phyloP scores from a whole-genome alignment of 352 stramenopile species.

The Peronosclerospora sorghi region DNA sequence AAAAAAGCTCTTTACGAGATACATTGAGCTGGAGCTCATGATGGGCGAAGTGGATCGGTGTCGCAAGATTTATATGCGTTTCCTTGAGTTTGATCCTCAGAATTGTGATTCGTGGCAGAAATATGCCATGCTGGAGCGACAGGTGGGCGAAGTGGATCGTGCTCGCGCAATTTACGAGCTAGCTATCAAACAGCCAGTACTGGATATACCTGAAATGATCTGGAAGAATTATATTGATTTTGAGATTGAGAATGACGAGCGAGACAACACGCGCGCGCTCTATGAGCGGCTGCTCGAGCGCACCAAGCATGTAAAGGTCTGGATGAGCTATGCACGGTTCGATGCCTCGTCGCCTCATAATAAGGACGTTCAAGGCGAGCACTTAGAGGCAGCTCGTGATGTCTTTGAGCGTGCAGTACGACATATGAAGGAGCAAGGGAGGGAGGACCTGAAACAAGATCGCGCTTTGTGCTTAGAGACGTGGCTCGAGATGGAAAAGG shows the following conservation, averaged over 20 bases:
- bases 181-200: conserved; percentile 87
- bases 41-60: conserved; percentile 97
- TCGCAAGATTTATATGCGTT: conserved; percentile 83
- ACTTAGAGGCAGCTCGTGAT: conserved; percentile 64
- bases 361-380: conserved; percentile 19
- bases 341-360: conserved; percentile 30
- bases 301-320: conserved; percentile 97
- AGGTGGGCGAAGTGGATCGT: conserved; percentile 91
- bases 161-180: conserved; percentile 94
- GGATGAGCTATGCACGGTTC: conserved; percentile 88
- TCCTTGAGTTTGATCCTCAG: conserved; percentile 68
- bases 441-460: conserved; percentile 87
- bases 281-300: conserved; percentile 95
- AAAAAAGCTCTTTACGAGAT: conserved; percentile 88
- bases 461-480: conserved; percentile 94
- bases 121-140: conserved; percentile 93
- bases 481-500: conserved; percentile 92
- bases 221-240: conserved; percentile 99
- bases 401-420: conserved; percentile 89
- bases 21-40: conserved; percentile 94
- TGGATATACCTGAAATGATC: conserved; percentile 98
- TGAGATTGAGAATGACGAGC: conserved; percentile 86
- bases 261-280: conserved; percentile 83
- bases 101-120: conserved; percentile 92
- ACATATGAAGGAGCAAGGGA: conserved; percentile 80